Evolutionary conservation across 208 protist genomes (phyloP).

Genomic region (Trypanosoma cruzi): DNA sequence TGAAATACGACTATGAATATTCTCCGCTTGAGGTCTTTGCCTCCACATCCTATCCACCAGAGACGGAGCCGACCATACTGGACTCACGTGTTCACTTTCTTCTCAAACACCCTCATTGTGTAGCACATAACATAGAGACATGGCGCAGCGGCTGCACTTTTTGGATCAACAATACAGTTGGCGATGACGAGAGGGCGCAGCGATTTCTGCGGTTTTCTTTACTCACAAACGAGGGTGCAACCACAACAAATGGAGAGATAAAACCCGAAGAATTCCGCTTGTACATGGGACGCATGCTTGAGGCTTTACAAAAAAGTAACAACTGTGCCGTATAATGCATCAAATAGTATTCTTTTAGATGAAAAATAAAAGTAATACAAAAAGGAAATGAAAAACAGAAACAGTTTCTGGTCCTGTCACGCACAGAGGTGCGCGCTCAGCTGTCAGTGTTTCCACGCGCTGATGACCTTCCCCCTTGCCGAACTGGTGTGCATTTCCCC

Average conservation of each 20-base stretch:
- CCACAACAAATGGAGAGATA: neutral
- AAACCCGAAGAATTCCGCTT: slow-evolving; percentile 17
- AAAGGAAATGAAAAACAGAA: no score
- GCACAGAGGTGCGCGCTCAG: neutral
- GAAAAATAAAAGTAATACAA: no score
- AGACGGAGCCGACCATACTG: slow-evolving; percentile 41
- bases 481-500: neutral
- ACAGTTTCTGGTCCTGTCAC: neutral
- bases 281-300: slow-evolving; percentile 22
- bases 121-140: neutral
- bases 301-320: slow-evolving; percentile 8
- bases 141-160: neutral
- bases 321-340: slow-evolving; percentile 5
- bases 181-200: neutral
- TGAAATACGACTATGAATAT: slow-evolving; percentile 61
- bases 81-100: slow-evolving; percentile 76
- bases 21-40: slow-evolving; percentile 50
- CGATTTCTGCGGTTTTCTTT: neutral
- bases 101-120: slow-evolving; percentile 38
- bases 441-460: slow-evolving; percentile 47
- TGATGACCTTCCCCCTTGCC: neutral
- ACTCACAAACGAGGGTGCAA: neutral
- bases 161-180: neutral
- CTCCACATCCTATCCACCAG: slow-evolving; percentile 31
- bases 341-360: neutral